These are phyloP conservation scores for Globisporangium uncinulatum DNA, from an alignment of 352 stramenopile species.

Conservation along the genomic window DNA sequence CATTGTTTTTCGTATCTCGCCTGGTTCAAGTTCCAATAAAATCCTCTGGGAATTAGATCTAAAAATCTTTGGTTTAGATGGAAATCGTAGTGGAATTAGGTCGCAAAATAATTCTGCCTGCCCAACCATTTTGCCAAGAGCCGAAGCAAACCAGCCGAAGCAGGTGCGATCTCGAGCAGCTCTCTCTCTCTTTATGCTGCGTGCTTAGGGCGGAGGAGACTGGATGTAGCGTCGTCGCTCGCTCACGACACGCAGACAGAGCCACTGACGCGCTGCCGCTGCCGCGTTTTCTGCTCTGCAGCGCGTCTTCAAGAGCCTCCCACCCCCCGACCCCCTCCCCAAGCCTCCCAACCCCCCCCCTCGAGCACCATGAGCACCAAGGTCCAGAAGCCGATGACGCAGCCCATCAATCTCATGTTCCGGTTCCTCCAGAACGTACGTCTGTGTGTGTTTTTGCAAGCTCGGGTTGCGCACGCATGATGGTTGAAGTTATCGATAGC, in stretches of 20 bases:
- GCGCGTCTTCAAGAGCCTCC: not conserved
- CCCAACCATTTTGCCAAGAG: not conserved
- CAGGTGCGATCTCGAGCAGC: not conserved
- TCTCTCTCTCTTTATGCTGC: not conserved
- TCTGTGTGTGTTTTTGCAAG: conserved; percentile 2
- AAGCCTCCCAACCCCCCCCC: conserved; percentile 1
- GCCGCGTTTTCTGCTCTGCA: not conserved
- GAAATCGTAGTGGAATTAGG: not conserved
- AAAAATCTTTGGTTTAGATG: not conserved
- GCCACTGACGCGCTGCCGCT: not conserved
- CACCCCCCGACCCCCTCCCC: not conserved
- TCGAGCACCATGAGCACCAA: conserved; percentile 79
- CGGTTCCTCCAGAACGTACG: conserved; percentile 95
- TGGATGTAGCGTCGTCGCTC: not conserved
- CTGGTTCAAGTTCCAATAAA: not conserved
- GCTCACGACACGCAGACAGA: too few relatives aligned
- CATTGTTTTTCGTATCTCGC: not conserved
- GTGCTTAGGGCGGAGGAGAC: not conserved
- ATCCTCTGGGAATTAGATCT: not conserved
- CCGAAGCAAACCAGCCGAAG: too few relatives aligned
- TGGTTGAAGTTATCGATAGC: not conserved
- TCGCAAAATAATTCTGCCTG: not conserved
- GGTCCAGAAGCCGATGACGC: conserved; percentile 99
- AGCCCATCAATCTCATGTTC: conserved; percentile 99
- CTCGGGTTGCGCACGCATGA: not conserved